Conservation (phyloP, 805 yeast genomes). For the Candida loeiensis region DNA sequence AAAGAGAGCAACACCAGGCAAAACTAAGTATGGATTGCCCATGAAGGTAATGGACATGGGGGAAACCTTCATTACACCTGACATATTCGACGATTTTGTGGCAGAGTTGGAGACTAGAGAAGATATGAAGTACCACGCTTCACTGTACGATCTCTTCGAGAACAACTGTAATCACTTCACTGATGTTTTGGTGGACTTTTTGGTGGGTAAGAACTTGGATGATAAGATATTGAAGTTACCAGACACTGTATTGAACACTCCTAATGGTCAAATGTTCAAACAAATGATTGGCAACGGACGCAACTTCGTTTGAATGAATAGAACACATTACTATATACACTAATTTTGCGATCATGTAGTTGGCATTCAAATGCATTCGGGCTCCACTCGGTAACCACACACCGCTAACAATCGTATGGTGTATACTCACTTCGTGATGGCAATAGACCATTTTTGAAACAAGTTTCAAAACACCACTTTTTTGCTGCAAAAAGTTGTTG, state of each 20-base stretch:
- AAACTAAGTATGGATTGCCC: constrained; percentile 59
- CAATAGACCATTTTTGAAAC: not conserved
- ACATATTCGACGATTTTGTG: constrained; percentile 51
- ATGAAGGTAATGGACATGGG: constrained; percentile 52
- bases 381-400: too few species aligned
- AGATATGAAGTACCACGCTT: constrained; percentile 41
- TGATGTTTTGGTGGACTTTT: constrained; percentile 52
- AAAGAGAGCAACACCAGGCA: constrained; percentile 41
- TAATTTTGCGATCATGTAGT: not conserved
- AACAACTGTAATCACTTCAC: constrained; percentile 71
- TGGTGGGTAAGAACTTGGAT: constrained; percentile 56
- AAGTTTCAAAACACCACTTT: not conserved
- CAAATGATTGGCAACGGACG: constrained; percentile 29
- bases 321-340: not conserved
- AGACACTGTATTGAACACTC: constrained; percentile 41
- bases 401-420: too few species aligned
- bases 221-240: constrained; percentile 52
- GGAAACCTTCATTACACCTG: constrained; percentile 47
- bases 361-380: too few species aligned
- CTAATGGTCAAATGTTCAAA: constrained; percentile 33
- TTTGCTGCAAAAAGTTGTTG: not conserved
- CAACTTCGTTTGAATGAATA: constrained; percentile 10
- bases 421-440: too few species aligned
- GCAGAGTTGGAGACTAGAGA: constrained; percentile 42
- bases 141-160: constrained; percentile 52